Base-by-base conservation (phyloP, 352 stramenopile species). In the Globisporangium megalacanthum region DNA sequence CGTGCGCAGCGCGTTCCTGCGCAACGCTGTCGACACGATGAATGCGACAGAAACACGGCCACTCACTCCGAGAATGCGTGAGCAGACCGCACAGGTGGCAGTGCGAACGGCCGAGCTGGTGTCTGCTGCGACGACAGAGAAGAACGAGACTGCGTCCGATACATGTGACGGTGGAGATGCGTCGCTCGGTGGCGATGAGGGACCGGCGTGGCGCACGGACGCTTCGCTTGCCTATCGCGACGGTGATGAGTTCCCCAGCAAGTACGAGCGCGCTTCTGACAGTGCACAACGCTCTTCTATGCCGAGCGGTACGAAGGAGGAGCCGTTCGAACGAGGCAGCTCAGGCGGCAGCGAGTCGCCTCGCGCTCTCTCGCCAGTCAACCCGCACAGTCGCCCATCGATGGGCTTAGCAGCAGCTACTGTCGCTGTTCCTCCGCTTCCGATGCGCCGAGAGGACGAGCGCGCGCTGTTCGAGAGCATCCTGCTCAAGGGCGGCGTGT, bases 401-500 rank as follows among this genome's bases (percentile, higher is more conserved):
- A 1, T 14, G 11, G 8, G 8, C 10, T 20, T 13, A 11, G 7
- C 22, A 4, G 35, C 49, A 45, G 6, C 19, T 19, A 19, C 20
- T 10, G 7, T 22, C 13, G 6, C 47, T 29, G 25, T 29, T 15
- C 6, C 31, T 11, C 13, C 15, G 6, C 33, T 13, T 2, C 39
- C n/a, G 15, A 19, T 59, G 36, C 58, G 51, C 17, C 36, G 58
- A 54, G 58, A 64, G 1, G 75, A 86, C 52, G 67, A 84, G 22
- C 72, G 75, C 22, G 36, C 61, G 13, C 65, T 84, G 14, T 86
- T 77, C 35, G 66, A 84, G 45, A 83, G 68, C 54, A 81, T 86
- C 60, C 49, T 88, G 51, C 64, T 86, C 41, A 84, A 88, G 62
- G 76, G 80, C 29, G 76, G 73, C 8, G 72, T 88, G 17, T 90